phyloP scores from a whole-genome alignment of 2,329 filamentous ascomycete species.

The Aspergillus floridensis region DNA sequence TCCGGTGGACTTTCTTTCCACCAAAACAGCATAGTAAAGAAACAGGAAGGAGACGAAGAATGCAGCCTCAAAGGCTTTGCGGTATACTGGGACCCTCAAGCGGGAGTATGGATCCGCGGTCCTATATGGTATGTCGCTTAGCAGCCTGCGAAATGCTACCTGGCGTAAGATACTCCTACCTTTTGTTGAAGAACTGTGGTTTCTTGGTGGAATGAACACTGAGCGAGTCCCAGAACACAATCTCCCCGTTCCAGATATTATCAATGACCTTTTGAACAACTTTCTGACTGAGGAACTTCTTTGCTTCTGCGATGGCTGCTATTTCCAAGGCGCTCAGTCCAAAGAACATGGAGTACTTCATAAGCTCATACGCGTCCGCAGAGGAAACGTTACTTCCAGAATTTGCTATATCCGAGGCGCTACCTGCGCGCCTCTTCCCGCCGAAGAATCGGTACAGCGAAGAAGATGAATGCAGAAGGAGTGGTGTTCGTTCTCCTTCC shows the following conservation, averaged over 20 bases:
- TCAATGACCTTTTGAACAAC: constrained; percentile 80
- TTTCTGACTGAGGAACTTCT: constrained; percentile 77
- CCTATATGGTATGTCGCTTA: constrained; percentile 31
- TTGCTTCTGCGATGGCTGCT: constrained; percentile 74
- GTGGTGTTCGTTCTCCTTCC: constrained; percentile 30
- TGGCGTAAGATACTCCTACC: constrained; percentile 25
- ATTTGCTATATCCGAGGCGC: constrained; percentile 51
- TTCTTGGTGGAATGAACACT: constrained; percentile 70
- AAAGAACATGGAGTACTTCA: constrained; percentile 66
- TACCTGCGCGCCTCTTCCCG: constrained; percentile 36
- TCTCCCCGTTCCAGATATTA: constrained; percentile 81
- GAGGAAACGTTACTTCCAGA: constrained; percentile 27
- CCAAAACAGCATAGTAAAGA: constrained; percentile 82
- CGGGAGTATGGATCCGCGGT: constrained; percentile 72
- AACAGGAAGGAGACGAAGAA: constrained; percentile 76
- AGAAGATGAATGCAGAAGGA: constrained; percentile 27
- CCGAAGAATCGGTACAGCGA: constrained; percentile 27
- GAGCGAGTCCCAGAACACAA: constrained; percentile 83
- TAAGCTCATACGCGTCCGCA: constrained; percentile 56
- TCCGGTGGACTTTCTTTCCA: constrained; percentile 64
- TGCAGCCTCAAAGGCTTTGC: constrained; percentile 78
- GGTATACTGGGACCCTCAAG: constrained; percentile 74
- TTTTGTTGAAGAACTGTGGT: constrained; percentile 70
- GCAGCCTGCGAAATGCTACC: not conserved
- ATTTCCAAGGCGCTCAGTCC: constrained; percentile 85